phyloP scores from a whole-genome alignment of 1,139 yeast genomes.

The Torulaspora pretoriensis region DNA sequence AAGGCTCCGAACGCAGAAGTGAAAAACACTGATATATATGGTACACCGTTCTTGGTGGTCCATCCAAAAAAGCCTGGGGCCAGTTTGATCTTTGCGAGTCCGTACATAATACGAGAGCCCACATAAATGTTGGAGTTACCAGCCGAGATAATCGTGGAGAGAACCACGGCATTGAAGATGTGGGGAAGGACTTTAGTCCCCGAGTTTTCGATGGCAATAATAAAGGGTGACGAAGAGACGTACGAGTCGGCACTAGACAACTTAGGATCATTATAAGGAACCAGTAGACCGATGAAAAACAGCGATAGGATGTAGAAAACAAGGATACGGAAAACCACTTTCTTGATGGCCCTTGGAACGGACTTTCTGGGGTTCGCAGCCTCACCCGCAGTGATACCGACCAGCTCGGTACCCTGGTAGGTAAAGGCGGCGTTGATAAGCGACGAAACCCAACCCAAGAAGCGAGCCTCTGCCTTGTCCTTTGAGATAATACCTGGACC shows the following conservation, averaged over 20 bases:
- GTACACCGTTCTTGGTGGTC: constrained; percentile 64
- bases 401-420: constrained; percentile 80
- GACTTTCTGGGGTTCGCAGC: constrained; percentile 75
- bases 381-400: constrained; percentile 89
- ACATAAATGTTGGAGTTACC: constrained; percentile 79
- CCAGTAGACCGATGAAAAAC: constrained; percentile 76
- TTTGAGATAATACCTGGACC: constrained; percentile 54
- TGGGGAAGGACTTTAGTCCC: constrained; percentile 68
- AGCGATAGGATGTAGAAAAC: constrained; percentile 76
- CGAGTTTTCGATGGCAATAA: constrained; percentile 58
- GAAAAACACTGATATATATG: constrained; percentile 53
- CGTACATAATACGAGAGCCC: constrained; percentile 69
- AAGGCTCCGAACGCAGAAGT: constrained; percentile 61
- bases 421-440: constrained; percentile 71
- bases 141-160: constrained; percentile 67
- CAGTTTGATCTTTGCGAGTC: constrained; percentile 56
- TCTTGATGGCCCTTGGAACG: constrained; percentile 79
- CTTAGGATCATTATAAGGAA: constrained; percentile 69
- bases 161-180: constrained; percentile 71
- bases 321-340: constrained; percentile 75
- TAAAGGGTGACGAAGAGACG: constrained; percentile 73
- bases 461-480: constrained; percentile 60
- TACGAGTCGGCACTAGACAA: constrained; percentile 44
- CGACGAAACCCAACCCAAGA: constrained; percentile 66
- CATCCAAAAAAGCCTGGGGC: constrained; percentile 55